Evolutionary conservation across 139 green algal species (phyloP).

Genomic region (Coelastrella sp.): DNA sequence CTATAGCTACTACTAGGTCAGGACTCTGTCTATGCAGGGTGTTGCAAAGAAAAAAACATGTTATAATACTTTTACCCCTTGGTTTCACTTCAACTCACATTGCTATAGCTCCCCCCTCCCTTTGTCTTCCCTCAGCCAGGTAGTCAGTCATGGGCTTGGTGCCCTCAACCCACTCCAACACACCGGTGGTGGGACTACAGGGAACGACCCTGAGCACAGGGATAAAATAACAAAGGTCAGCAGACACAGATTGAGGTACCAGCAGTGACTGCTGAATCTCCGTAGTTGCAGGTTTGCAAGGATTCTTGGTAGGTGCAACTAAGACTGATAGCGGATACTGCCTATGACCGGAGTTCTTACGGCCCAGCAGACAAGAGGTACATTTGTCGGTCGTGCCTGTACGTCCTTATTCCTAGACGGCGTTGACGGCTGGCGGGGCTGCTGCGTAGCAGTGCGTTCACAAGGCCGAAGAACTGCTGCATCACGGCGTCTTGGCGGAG

Average conservation of each 20-base stretch:
- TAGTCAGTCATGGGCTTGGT: constrained; percentile 71
- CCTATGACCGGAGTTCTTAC: too few species aligned
- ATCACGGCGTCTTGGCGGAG: constrained; percentile 95
- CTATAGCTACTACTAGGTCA: too few species aligned
- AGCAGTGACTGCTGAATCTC: too few species aligned
- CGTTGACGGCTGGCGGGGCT: constrained; percentile 9
- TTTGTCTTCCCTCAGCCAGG: constrained; percentile 39
- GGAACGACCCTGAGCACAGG: constrained; percentile 94
- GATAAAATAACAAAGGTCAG: constrained; percentile 66
- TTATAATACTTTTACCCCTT: too few species aligned
- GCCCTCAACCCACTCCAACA: constrained; percentile 96
- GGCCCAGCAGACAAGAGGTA: too few species aligned
- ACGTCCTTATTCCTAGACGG: constrained; percentile 84
- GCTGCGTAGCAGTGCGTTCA: constrained; percentile 82
- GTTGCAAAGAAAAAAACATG: too few species aligned
- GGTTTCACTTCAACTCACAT: too few species aligned
- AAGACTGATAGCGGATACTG: too few species aligned
- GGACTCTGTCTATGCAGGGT: too few species aligned
- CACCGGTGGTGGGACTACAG: constrained; percentile 86
- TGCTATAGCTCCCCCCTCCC: constrained; percentile 3
- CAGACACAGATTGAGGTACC: too few species aligned
- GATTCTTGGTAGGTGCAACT: too few species aligned
- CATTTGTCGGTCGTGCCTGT: constrained; percentile 68
- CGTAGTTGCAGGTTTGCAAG: too few species aligned
- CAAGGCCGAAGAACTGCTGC: constrained; percentile 95